These are phyloP conservation scores for Aspergillus fumigatiaffinis DNA, from an alignment of 2,329 filamentous ascomycete genomes.

Conservation along the genomic window DNA sequence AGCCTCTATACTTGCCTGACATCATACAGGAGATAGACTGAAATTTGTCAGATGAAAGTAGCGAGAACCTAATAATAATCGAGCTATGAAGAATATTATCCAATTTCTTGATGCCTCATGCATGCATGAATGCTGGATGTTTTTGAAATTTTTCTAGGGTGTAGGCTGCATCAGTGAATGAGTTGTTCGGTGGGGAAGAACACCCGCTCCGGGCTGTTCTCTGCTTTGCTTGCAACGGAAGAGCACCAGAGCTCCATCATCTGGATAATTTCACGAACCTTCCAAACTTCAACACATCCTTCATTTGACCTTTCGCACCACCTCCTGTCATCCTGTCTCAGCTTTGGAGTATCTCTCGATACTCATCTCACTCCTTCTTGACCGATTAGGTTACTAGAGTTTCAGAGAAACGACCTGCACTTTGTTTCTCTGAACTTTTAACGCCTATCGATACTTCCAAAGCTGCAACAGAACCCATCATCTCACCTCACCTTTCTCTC, in stretches of 20 bases:
- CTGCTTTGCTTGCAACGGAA: constrained; percentile 10
- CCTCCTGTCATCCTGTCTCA: background rate
- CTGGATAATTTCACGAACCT: constrained; percentile 22
- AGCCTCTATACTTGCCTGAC: background rate
- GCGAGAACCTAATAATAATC: background rate
- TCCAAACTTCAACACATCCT: constrained; percentile 16
- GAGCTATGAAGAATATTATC: background rate
- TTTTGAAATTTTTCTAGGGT: background rate
- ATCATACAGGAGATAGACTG: background rate
- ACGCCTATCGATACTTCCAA: constrained; percentile 21
- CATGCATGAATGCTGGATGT: background rate
- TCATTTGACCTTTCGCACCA: constrained; percentile 5
- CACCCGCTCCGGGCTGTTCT: constrained; percentile 17
- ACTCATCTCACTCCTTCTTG: background rate
- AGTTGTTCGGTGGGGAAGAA: constrained; percentile 18
- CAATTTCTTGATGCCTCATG: background rate
- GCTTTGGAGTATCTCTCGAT: background rate
- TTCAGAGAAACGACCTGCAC: constrained; percentile 41
- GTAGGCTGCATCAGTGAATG: background rate
- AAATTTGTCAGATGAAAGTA: background rate
- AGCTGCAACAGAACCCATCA: constrained; percentile 17
- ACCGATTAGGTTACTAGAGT: constrained; percentile 13
- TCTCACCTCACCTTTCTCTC: constrained; percentile 15
- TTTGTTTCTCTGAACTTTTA: constrained; percentile 32
- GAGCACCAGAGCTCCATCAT: constrained; percentile 13